Evolutionary conservation across 2,329 filamentous ascomycete genomes (phyloP).

Genomic region (Hymenoscyphus albidus): DNA sequence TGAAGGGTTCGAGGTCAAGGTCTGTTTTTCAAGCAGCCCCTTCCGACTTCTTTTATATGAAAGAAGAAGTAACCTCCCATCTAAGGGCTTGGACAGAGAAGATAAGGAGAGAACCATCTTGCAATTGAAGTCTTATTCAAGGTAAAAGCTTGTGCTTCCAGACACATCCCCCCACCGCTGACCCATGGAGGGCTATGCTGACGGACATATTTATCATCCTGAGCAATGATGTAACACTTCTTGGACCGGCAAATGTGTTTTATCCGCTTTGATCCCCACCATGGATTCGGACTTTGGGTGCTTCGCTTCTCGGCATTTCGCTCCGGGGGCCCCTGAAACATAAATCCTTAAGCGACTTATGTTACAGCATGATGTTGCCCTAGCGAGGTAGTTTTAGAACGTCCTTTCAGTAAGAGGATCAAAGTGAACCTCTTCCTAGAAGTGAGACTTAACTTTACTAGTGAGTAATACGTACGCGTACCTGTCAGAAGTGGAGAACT

Average conservation of each 20-base stretch:
- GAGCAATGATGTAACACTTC: not conserved
- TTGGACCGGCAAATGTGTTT: no score
- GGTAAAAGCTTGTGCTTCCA: not conserved
- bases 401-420: no score
- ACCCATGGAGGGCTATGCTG: not conserved
- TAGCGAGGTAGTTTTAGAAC: no score
- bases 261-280: not conserved
- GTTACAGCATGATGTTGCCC: no score
- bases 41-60: not conserved
- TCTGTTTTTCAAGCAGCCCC: no score
- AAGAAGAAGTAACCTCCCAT: not conserved
- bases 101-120: not conserved
- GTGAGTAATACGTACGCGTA: not conserved
- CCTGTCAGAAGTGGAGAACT: not conserved
- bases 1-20: not conserved
- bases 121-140: not conserved
- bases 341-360: no score
- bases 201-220: not conserved
- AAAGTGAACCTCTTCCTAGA: not conserved
- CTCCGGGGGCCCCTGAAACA: no score
- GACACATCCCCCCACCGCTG: not conserved
- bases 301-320: no score
- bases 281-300: not conserved
- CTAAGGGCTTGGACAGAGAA: not conserved
- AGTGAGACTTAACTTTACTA: not conserved